phyloP scores from a whole-genome alignment of 352 stramenopile genomes.

The Globisporangium lucens region DNA sequence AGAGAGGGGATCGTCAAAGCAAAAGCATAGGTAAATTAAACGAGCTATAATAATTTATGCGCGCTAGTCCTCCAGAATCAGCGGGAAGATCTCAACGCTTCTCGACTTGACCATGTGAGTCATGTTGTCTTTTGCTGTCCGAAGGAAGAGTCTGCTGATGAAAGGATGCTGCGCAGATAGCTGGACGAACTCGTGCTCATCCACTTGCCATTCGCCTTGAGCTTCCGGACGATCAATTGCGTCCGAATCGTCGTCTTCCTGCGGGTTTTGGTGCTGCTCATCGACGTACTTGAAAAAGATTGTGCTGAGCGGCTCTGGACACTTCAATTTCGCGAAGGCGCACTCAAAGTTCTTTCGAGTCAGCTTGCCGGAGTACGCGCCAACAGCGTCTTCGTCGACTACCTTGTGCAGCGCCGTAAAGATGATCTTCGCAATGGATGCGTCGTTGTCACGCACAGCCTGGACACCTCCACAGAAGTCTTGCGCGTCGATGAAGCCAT shows the following conservation, averaged over 20 bases:
- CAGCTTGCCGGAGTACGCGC: background rate
- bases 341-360: slow-evolving; percentile 35
- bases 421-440: slow-evolving; percentile 61
- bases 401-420: slow-evolving; percentile 57
- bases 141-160: slow-evolving; percentile 60
- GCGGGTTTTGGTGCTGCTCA: slow-evolving; percentile 30
- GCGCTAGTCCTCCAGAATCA: slow-evolving; percentile 46
- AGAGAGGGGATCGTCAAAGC: background rate
- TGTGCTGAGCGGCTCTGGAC: slow-evolving; percentile 46
- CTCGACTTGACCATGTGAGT: slow-evolving; percentile 45
- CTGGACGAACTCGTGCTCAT: slow-evolving; percentile 37
- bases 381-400: slow-evolving; percentile 23
- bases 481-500: slow-evolving; percentile 70
- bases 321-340: slow-evolving; percentile 57
- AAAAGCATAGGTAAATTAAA: slow-evolving; percentile 7
- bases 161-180: slow-evolving; percentile 62
- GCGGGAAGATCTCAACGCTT: slow-evolving; percentile 44
- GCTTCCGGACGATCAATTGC: background rate
- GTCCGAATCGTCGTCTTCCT: background rate
- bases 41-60: background rate
- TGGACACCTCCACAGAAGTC: slow-evolving; percentile 67
- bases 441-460: slow-evolving; percentile 50
- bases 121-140: slow-evolving; percentile 61
- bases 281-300: slow-evolving; percentile 63
- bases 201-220: slow-evolving; percentile 30